Base-by-base conservation (phyloP, 2,329 filamentous ascomycete species). In the Lecanoromycetidae sp. region DNA sequence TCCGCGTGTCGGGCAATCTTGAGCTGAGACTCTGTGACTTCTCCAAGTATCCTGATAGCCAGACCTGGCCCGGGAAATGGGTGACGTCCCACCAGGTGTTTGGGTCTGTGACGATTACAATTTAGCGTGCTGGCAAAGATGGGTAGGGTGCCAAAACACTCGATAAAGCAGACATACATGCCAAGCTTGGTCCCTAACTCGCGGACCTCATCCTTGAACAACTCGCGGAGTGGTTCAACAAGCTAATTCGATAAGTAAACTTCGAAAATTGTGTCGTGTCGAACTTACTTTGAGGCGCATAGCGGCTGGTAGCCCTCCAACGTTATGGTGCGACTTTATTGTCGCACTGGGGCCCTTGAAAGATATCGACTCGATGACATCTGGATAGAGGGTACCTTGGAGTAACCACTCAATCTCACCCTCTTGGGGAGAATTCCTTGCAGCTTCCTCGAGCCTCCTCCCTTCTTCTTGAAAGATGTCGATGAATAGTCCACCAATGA, bases 391-490 rank as follows among this genome's bases (percentile, higher is more conserved):
- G 7, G 85, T 91, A 15, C 87, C 87, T 66, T 95, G 88, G 8
- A 95, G 72, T 60, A 95, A 84, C 74, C 78, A 95, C 57, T 86
- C 77, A 32, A 95, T 82, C 57, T 82, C 80, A 27, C 84, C 85
- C n/a, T 79, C 79, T 45, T 74, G 71, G 1, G 72, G 64, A 0
- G 81, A 80, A 59, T 81, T 71, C 53, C 79, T 76, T 0, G 84
- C 84, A 23, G 73, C 78, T 46, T 76, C 76, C 53, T 87, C 84
- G 39, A 93, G 88, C 56, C 77, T 72, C 57, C 75, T 75, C 22
- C 84, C 87, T 61, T 87, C 81, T 50, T 80, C 71, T 63, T 94
- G 82, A 65, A 94, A 95, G 23, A 94, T 68, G 56, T 87, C 82
- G 54, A 87, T 87, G 63, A 87, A 84, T 19, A 76, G 84, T 53